Base-by-base conservation (phyloP, 2,329 filamentous ascomycete genomes). In the Nigrospora oryzae region DNA sequence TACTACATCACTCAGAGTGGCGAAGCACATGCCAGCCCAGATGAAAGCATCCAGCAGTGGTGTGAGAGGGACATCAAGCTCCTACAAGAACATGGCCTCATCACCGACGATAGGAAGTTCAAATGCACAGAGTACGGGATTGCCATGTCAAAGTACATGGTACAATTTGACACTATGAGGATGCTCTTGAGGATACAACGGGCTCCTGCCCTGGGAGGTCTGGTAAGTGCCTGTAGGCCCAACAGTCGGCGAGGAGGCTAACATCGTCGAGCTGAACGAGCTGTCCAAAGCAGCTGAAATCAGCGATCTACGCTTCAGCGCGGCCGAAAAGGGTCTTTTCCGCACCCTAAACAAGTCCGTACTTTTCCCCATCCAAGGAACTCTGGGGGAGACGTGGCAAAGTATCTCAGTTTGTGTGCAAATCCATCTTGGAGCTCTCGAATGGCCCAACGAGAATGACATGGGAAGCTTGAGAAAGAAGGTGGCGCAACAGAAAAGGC, bases 401-500 rank as follows among this genome's bases (percentile, higher is more conserved):
- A 94, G 94, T 55, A 73, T 88, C 1, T 89, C 81, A 3, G 66
- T 94, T 3, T 73, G 91, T 23, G 74, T 93, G n/a, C 88, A 95
- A 59, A 73, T 81, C 3, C 77, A 86, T 44, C 74, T 94, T 11
- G 84, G 86, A 14, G 75, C 70, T 23, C 70, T 83, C 13, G 83
- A 87, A 2, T 68, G 77, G 30, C 79, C 79, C 11, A 67, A 64
- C n/a, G 72, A 75, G 2, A 79, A 84, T 15, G 75, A 78, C 19
- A 68, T 70, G 39, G 63, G 66, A 41, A 77, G 75, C 51, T 69
- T 78, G 55, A 74, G 66, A 50, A 62, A 68, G 32, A 74, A 83
- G 35, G 78, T 82, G 50, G 64, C 66, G 12, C 76, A 73, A 34
- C 83, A 90, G 35, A 83, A 78, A 51, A 62, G 51, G 1, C 55